A percentile compares a stretch with the other conserved stretches of the same genome.
Evolutionary conservation across 306 rosid species (phyloP).

Genomic region (Glycyrrhiza uralensis): DNA sequence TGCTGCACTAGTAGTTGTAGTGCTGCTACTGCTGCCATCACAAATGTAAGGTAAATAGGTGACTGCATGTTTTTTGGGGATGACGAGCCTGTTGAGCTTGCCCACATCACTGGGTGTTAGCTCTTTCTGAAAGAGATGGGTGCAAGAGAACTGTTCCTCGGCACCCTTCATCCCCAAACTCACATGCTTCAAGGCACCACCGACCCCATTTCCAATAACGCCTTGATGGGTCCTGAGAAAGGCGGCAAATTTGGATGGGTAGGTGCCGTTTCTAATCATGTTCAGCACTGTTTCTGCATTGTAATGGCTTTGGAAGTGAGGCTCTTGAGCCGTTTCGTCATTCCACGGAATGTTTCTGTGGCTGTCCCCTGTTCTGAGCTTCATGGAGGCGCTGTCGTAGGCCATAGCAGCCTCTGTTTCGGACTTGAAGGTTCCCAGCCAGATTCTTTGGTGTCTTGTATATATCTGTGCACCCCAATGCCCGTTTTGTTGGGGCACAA

Average conservation of each 20-base stretch:
- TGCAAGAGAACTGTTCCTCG: slow-evolving; percentile 31
- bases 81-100: slow-evolving; percentile 77
- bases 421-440: slow-evolving; percentile 88
- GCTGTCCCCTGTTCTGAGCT: slow-evolving; percentile 62
- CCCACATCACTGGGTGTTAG: slow-evolving; percentile 90
- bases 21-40: no score
- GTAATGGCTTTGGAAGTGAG: slow-evolving; percentile 55
- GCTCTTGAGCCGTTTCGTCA: slow-evolving; percentile 51
- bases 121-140: slow-evolving; percentile 71
- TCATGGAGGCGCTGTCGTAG: slow-evolving; percentile 71
- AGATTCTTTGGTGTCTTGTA: slow-evolving; percentile 75
- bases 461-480: slow-evolving; percentile 94
- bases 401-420: slow-evolving; percentile 83
- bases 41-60: slow-evolving; percentile 57
- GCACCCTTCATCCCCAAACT: slow-evolving; percentile 16
- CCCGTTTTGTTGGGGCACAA: slow-evolving; percentile 82
- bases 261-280: slow-evolving; percentile 86
- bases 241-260: slow-evolving; percentile 51
- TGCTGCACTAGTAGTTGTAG: no score
- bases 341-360: slow-evolving; percentile 75
- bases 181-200: no score
- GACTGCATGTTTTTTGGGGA: slow-evolving; percentile 72
- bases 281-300: slow-evolving; percentile 40
- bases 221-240: slow-evolving; percentile 36
- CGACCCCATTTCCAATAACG: no score